Evolutionary conservation across 129 eudicot species (phyloP).

Genomic region (Glebionis coronaria): DNA sequence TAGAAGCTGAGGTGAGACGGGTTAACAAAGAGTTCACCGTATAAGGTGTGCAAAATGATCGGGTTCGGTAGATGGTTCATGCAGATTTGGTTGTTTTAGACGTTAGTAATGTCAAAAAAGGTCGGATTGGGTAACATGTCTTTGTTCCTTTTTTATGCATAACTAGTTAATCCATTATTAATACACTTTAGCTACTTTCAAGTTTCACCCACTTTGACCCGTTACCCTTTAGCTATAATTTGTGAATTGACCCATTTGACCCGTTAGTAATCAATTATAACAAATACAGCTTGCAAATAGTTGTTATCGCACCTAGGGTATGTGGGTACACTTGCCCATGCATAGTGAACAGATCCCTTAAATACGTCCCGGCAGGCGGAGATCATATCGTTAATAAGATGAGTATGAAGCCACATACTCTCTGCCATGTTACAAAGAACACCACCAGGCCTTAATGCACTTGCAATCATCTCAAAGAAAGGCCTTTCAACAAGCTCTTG

Average conservation of each 20-base stretch:
- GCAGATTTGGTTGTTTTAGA: no score
- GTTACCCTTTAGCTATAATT: no score
- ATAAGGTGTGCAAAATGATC: no score
- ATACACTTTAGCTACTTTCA: background rate
- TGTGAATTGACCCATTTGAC: background rate
- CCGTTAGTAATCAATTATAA: background rate
- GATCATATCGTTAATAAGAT: slow-evolving; percentile 85
- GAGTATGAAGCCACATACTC: slow-evolving; percentile 98
- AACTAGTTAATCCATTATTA: no score
- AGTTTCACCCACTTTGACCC: background rate
- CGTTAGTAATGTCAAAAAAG: no score
- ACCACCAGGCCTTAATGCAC: slow-evolving; percentile 92
- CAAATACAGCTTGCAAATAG: background rate
- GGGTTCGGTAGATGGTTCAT: no score
- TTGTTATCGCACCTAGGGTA: slow-evolving; percentile 67
- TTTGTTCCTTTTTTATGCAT: no score
- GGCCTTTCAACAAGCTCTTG: slow-evolving; percentile 92
- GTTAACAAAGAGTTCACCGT: no score
- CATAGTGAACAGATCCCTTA: slow-evolving; percentile 90
- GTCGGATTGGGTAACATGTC: no score
- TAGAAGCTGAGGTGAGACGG: no score
- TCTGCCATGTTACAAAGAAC: slow-evolving; percentile 98
- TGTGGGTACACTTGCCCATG: slow-evolving; percentile 96
- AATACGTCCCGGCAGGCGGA: slow-evolving; percentile 72
- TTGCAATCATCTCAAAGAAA: slow-evolving; percentile 72